Base-by-base conservation (phyloP, 2,329 filamentous ascomycete species). In the Fusarium coicis region DNA sequence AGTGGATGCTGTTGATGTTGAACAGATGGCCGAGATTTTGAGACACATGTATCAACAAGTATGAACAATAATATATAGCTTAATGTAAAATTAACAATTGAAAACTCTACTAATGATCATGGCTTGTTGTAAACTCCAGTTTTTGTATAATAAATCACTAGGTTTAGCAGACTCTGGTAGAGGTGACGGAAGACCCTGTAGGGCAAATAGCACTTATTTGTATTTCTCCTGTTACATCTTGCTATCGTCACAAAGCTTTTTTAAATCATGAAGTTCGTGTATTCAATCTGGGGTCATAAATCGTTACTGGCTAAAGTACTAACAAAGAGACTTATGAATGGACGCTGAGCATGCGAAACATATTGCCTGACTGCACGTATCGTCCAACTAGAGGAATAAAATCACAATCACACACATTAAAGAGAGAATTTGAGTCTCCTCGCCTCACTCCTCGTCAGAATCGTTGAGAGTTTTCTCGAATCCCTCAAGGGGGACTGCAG, bases 391-490 rank as follows among this genome's bases (percentile, higher is more conserved):
- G 34, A 34, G 10, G 19, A 32, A 26, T 47, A 34, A 34, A 32
- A 34, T 26, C n/a, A 16, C 39, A 14, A 11, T 4, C 21, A 30
- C 9, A n/a, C 11, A 12, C 30, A 32, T 5, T 7, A 19, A 30
- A 8, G 11, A 34, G 19, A n/a, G 18, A 21, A 3, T 28, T 7
- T 18, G 26, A 36, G 30, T 32, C 18, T 6, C 21, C 44, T 50
- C 60, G 7, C 63, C 58, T 23, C 47, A 56, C 16, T 76, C 74
- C 8, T 77, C 72, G 5, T 66, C 70, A 3, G 73, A 71, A 30
- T 73, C 72, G 16, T 65, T 26, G 12, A 68, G 46, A 7, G 72
- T 70, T 11, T 77, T 73, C 34, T 76, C 73, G 36, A 77, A 76
- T 1, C 70, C 70, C 30, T 77, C 70, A 26, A 74, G 39, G 12